A percentile compares a stretch with the other conserved stretches of the same genome.
Conservation (phyloP, 257 asterid genomes). For the Verbascum thapsus region DNA sequence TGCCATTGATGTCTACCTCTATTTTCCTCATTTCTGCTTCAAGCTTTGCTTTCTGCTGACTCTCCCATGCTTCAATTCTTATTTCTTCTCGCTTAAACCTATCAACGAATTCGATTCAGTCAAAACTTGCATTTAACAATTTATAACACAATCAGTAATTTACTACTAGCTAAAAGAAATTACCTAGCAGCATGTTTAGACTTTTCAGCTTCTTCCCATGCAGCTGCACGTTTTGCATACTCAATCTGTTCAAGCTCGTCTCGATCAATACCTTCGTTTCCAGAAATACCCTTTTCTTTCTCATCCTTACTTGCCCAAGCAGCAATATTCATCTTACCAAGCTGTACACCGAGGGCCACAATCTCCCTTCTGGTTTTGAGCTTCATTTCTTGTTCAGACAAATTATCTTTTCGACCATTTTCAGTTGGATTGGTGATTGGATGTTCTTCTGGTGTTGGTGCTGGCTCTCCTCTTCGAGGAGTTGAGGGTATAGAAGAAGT, state of each 20-base stretch:
- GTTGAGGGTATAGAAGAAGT: conserved; percentile 87
- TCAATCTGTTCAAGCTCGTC: conserved; percentile 66
- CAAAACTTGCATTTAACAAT: not conserved
- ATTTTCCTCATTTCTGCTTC: conserved; percentile 96
- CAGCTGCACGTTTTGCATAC: conserved; percentile 79
- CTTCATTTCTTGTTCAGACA: conserved; percentile 82
- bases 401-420: conserved; percentile 48
- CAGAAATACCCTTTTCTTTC: conserved; percentile 46
- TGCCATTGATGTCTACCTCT: conserved; percentile 65
- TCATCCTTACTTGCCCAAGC: conserved; percentile 99
- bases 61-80: conserved; percentile 95
- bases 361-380: conserved; percentile 85
- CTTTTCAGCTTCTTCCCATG: conserved; percentile 94
- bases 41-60: conserved; percentile 85
- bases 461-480: conserved; percentile 78
- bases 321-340: conserved; percentile 95
- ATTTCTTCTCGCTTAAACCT: conserved; percentile 92
- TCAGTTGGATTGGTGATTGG: conserved; percentile 35
- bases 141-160: conserved; percentile 2
- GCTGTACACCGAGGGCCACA: conserved; percentile 88
- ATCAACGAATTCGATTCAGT: conserved; percentile 20
- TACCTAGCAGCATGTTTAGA: conserved; percentile 90
- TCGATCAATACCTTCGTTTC: conserved; percentile 33
- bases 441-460: conserved; percentile 59
- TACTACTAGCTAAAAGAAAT: not conserved